phyloP scores from a whole-genome alignment of 352 stramenopile species.

The Thalassiosira oceanica region DNA sequence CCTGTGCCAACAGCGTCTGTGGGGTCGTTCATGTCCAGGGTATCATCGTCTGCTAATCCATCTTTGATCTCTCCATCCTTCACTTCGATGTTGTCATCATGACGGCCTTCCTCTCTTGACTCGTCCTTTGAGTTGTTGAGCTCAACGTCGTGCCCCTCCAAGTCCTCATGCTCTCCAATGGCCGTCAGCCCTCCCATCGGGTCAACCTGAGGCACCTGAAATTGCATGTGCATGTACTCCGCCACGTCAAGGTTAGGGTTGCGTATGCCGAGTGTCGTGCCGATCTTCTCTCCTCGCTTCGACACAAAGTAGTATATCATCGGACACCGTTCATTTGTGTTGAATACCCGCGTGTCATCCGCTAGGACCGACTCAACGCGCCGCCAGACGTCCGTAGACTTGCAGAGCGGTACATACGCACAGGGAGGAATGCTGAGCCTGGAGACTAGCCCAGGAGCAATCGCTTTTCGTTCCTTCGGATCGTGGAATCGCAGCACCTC shows the following conservation, averaged over 20 bases:
- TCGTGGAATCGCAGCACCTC: constrained; percentile 83
- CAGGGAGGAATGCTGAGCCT: constrained; percentile 76
- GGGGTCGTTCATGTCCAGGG: constrained; percentile 40
- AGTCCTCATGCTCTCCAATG: constrained; percentile 45
- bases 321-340: constrained; percentile 82
- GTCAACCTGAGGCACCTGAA: constrained; percentile 56
- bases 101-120: constrained; percentile 7
- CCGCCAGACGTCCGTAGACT: constrained; percentile 82
- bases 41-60: constrained; percentile 29
- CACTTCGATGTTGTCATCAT: constrained; percentile 9
- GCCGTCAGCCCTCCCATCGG: constrained; percentile 21
- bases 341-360: constrained; percentile 78
- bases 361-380: constrained; percentile 64
- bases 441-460: constrained; percentile 65
- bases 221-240: constrained; percentile 77
- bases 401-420: constrained; percentile 85
- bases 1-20: constrained; percentile 19
- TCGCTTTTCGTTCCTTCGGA: constrained; percentile 64
- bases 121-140: constrained; percentile 10
- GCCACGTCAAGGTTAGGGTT: constrained; percentile 77
- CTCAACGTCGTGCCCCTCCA: constrained; percentile 18
- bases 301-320: constrained; percentile 81
- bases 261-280: constrained; percentile 36
- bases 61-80: constrained; percentile 33
- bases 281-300: constrained; percentile 73